Base-by-base conservation (phyloP, 495 filamentous ascomycete species). In the Hyaloscypha bicolor region DNA sequence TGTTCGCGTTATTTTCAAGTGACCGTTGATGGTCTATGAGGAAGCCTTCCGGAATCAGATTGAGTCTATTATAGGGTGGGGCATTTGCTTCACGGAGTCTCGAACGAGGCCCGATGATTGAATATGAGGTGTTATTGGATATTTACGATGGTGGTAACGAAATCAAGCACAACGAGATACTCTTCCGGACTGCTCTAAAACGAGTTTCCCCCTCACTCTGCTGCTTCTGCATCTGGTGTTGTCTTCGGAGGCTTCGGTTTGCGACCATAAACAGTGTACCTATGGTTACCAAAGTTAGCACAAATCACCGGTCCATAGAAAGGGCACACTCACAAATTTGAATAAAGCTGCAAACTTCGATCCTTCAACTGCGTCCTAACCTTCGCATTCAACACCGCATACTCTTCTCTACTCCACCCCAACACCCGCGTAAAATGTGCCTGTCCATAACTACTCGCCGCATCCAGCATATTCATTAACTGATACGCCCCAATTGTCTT, bases 401-500 rank as follows among this genome's bases (percentile, higher is more conserved):
- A 56, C 22, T 56, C 53, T 4, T 29, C 21, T 6, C 5, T 6
- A 56, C 8, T 29, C 53, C 53, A 56, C 22, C 21, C 53, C 6
- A 42, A 29, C 57, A 60, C 57, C 21, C 53, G 19, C 3, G 53
- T 60, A n/a, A 35, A 60, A 11, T 42, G 57, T 37, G 57, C 57
- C 32, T 60, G 57, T 9, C 57, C 57, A 6, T 60, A 60, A 35
- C 9, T n/a, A 35, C n/a, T 57, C 21, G 55, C 21, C n/a, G 57
- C 35, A 60, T 60, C 57, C 8, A 60, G 22, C 57, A 60, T 60
- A 37, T 60, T 60, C 57, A 33, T 9, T 12, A 33, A 1, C 31
- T 42, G 57, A 60, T 60, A 56, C 29, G 29, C 6, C 6, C 83
- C 83, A 53, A 85, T 75, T 58, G 82, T 74, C 62, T 81, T 83